Conservation (phyloP, 2,329 filamentous ascomycete genomes). For the Beauveria pseudobassiana region DNA sequence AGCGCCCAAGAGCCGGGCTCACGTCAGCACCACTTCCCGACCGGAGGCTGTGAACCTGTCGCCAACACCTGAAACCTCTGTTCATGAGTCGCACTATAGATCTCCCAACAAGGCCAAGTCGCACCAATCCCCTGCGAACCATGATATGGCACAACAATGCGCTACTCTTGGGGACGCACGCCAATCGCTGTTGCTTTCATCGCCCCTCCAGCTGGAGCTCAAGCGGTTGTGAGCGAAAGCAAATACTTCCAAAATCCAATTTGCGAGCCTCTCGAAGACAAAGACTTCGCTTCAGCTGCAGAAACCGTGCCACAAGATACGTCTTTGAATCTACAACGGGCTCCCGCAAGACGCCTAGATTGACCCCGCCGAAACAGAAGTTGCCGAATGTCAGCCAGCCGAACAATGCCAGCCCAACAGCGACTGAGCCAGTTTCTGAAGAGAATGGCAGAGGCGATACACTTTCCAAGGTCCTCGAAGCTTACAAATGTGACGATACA, state of each 20-base stretch:
- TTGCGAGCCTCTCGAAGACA: background rate
- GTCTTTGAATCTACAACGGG: slow-evolving; percentile 36
- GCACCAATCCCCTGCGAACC: background rate
- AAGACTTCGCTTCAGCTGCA: too few relatives aligned
- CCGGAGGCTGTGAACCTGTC: background rate
- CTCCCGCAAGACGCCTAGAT: slow-evolving; percentile 47
- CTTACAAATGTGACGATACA: slow-evolving; percentile 31
- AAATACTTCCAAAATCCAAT: background rate
- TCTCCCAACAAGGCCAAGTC: background rate
- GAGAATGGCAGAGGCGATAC: slow-evolving; percentile 18
- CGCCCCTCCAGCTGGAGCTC: background rate
- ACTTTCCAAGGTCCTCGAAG: slow-evolving; percentile 37
- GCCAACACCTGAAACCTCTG: background rate
- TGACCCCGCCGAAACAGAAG: slow-evolving; percentile 57
- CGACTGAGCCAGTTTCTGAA: background rate
- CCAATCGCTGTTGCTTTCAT: background rate
- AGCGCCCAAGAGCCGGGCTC: background rate
- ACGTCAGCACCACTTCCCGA: background rate
- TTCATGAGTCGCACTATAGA: slow-evolving; percentile 6
- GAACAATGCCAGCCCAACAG: slow-evolving; percentile 20
- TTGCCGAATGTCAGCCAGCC: slow-evolving; percentile 21
- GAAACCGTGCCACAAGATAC: slow-evolving; percentile 16
- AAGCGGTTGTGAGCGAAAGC: background rate
- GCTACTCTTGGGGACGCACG: background rate
- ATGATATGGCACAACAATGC: background rate